Percentiles rank a stretch among this genome's conserved stretches.
These are phyloP conservation scores for Eruca vesicaria DNA, from an alignment of 441 rosid genomes.

Conservation along the genomic window DNA sequence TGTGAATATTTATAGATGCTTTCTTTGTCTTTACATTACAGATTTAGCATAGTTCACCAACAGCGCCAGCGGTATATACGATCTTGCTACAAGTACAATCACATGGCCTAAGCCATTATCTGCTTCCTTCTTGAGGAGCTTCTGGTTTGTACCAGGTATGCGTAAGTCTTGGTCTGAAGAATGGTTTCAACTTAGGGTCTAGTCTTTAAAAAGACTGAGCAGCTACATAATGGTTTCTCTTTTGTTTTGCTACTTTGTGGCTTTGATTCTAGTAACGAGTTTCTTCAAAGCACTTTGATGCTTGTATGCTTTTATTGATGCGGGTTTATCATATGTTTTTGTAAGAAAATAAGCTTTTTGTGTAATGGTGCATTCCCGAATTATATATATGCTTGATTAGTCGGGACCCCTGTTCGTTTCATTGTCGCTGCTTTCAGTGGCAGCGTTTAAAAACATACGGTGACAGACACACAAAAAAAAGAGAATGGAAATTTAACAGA, in stretches of 20 bases:
- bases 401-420: too few species aligned
- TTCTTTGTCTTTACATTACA: not conserved
- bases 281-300: not conserved
- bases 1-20: not conserved
- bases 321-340: too few species aligned
- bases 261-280: not conserved
- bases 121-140: not conserved
- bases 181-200: not conserved
- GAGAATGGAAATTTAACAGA: too few species aligned
- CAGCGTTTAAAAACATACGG: too few species aligned
- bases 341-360: too few species aligned
- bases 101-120: not conserved
- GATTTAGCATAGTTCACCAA: too few species aligned
- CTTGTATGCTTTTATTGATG: too few species aligned
- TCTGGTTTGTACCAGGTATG: constrained; percentile 30
- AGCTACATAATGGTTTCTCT: not conserved
- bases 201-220: too few species aligned
- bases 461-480: too few species aligned
- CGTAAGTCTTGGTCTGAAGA: not conserved
- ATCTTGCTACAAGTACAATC: constrained; percentile 15
- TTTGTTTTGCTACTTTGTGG: not conserved
- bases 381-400: too few species aligned
- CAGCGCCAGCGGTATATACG: constrained; percentile 13
- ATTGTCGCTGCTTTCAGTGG: too few species aligned
- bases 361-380: too few species aligned